Evolutionary conservation across 768 basidiomycete genomes (phyloP).

Genomic region (Clathrus columnatus): DNA sequence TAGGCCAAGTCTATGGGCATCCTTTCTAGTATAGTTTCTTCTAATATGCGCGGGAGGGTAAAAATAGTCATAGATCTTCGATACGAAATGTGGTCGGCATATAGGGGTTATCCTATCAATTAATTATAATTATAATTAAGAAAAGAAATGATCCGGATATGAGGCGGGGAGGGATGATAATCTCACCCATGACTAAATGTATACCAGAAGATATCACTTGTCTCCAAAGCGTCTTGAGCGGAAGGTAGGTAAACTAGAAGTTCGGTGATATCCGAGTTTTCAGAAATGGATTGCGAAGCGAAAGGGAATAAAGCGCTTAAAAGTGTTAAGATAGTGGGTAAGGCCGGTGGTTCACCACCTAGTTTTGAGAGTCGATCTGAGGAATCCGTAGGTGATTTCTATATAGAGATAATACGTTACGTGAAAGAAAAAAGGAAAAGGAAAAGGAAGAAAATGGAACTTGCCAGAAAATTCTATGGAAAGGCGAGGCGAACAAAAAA

Average conservation of each 20-base stretch:
- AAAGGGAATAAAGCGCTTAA: slow-evolving; percentile 5
- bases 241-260: neutral
- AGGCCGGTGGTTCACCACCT: neutral
- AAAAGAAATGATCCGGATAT: neutral
- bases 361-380: neutral
- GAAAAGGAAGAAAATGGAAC: too few species aligned
- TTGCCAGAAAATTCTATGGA: neutral
- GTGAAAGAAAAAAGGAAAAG: neutral
- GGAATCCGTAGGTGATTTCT: neutral
- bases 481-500: neutral
- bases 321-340: neutral
- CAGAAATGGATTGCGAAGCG: neutral
- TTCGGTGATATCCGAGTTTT: neutral
- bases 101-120: neutral
- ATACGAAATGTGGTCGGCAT: neutral
- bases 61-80: neutral
- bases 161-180: neutral
- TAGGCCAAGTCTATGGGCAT: slow-evolving; percentile 2
- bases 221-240: neutral
- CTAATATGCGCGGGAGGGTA: neutral
- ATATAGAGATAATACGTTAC: neutral
- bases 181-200: neutral
- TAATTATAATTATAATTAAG: neutral
- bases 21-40: neutral
- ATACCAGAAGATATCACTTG: neutral